Evolutionary conservation across 805 yeast genomes (phyloP), one percentile per base, ranked within the genome.

Genomic region (Candida sithepensis): DNA sequence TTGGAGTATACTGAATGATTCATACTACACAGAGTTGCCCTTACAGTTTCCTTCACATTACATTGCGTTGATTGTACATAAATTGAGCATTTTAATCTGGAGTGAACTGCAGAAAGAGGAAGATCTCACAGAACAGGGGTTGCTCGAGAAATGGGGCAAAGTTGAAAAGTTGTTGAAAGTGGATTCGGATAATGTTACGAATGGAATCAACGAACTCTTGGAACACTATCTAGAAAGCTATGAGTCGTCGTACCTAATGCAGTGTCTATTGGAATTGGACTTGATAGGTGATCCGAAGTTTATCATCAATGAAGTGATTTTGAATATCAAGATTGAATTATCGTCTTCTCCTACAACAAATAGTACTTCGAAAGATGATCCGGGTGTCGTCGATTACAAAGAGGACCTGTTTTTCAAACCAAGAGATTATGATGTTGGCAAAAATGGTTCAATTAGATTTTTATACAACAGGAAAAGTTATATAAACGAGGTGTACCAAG

Each of bases 1-100:
- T 2, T 90, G 96, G 96, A 65, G 79, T n/a, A 73, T 89, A 2
- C 72, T 82, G n/a, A 80, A 80, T 55, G 97, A 90, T 62, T 70
- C 82, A 10, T 79, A 83, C 60, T 77, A 82, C 46, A 81, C 95
- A 2, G 88, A 86, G 33, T 71, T 85, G 16, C 74, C 81, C 9
- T 65, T 90, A 32, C 82, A 79, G 56, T 74, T 80, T 8, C 94
- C 96, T 1, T 82, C 88, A 3, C 92, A 88, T 61, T 75, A 84
- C 23, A 78, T 85, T 28, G 89, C 96, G 0, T 59, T 88, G 44
- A 85, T 88, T 3, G 74, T 80, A 24, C 65, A 89, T 39, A 78
- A 78, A 39, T 70, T 88, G 24, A 79, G 92, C 19, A 30, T 52
- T 9, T 44, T 60, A n/a, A 45, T 65, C 2, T 58, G 58, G 50